Base-by-base conservation (phyloP, 2,329 filamentous ascomycete genomes). In the Colletotrichum sp. region DNA sequence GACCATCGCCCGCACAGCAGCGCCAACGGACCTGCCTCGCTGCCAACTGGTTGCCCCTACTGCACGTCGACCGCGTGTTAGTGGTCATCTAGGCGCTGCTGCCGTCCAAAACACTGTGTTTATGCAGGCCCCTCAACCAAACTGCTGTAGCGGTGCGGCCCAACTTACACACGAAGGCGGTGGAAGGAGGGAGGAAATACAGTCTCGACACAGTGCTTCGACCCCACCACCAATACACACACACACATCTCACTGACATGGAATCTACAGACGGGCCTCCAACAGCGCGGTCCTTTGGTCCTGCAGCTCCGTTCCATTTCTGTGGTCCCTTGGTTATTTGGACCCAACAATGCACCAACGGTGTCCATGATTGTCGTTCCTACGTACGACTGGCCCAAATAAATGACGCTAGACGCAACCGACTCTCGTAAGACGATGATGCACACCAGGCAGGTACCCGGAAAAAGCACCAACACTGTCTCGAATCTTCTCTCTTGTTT, bases 371-470 rank as follows among this genome's bases (percentile, higher is more conserved):
- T 58, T 55, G 24, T 36, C 52, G 34, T 38, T 71, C 32, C 62
- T 71, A 32, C 61, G 69, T 64, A 58, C 62, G 69, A 62, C 69
- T 56, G 32, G 24, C 21, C 69, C 73, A 62, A 62, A 56, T 26
- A 36, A 52, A 75, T 62, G 72, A 75, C 38, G 69, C 69, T 72
- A 64, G 62, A 55, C 52, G 38, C 58, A 34, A 56, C 28, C 36
- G 18, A 75, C 61, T 67, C 73, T 75, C 73, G 69, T 75, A 75
- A 75, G 69, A 68, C 32, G n/a, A 64, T 72, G 73, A 48, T 68
- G 73, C 69, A 48, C 30, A 68, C 18, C 69, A 62, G 56, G 73
- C 73, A 58, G 64, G 67, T 66, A 52, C 34, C 38, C 32, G 15
- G 36, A 52, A 70, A 62, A 61, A 52, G 56, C 56, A 62, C 36